Base-by-base conservation (phyloP, 2,329 filamentous ascomycete species). In the Scedosporium dehoogii region DNA sequence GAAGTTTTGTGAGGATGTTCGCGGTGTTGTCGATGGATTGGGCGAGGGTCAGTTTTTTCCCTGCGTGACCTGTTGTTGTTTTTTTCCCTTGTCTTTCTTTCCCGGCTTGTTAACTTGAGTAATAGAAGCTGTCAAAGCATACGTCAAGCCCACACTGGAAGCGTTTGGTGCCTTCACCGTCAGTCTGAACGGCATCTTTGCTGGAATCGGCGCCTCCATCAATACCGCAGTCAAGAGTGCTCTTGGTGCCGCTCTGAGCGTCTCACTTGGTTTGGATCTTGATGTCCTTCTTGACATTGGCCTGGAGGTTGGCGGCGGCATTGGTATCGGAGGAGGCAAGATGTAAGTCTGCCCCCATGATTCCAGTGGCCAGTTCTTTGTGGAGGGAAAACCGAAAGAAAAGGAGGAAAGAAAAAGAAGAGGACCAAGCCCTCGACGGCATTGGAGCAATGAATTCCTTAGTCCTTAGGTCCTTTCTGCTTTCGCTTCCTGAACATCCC, bases 111-210 rank as follows among this genome's bases (percentile, higher is more conserved):
- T 33, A 60, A 27, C 21, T 23, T 25, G 25, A 38, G 29, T 5
- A 2, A 53, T 10, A 51, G 27, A 51, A 23, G 5, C 42, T 14
- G 42, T 48, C 14, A 51, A 51, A 21, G 59, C 18, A 1, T 44
- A 53, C 25, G 25, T 60, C 25, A 60, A 53, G 59, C 59, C 59
- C 14, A 23, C 59, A 10, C 21, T 60, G 4, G 25, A 14, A 21
- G 41, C 59, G 5, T 60, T 60, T 21, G 44, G 59, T 27, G 59
- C 33, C 12, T 60, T 60, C 44, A 60, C 44, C 59, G 42, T 38
- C 38, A 51, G 59, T 41, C 42, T 60, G 25, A 41, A 60, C 44
- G 44, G 44, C 59, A 33, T 60, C 44, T 60, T 51, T 27, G 59
- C 23, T 10, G 59, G 59, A 42, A n/a, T 60, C 27, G 59, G 59